Conservation (phyloP, 2,329 filamentous ascomycete species). For the Colletotrichum chlorophyti region DNA sequence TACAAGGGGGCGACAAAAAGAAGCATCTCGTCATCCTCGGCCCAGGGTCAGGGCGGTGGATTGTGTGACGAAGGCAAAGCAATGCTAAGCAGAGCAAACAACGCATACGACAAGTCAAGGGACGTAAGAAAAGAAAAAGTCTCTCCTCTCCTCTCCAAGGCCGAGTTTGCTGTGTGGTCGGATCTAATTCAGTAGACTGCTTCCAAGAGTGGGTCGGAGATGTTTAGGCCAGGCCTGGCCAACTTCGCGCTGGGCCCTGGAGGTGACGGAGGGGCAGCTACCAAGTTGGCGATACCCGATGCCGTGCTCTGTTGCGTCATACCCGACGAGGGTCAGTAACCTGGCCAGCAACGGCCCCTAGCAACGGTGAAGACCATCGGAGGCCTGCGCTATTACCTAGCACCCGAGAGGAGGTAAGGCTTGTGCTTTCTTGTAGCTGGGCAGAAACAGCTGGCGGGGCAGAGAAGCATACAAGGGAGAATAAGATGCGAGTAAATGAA, state of each 20-base stretch:
- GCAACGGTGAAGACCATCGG: too few relatives aligned
- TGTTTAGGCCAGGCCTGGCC: background rate
- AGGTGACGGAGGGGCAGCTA: background rate
- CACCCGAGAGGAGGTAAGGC: too few relatives aligned
- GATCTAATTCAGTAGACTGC: background rate
- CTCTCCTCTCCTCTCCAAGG: too few relatives aligned
- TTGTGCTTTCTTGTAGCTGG: too few relatives aligned
- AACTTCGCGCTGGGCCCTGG: background rate
- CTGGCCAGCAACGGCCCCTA: too few relatives aligned
- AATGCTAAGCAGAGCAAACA: background rate
- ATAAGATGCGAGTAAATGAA: background rate
- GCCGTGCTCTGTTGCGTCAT: conserved; percentile 28
- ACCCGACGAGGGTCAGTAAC: conserved; percentile 7
- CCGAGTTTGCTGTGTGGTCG: too few relatives aligned
- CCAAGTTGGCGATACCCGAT: conserved; percentile 24
- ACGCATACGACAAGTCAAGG: background rate
- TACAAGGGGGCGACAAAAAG: background rate
- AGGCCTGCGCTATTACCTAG: too few relatives aligned
- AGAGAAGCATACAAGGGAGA: background rate
- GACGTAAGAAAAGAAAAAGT: too few relatives aligned
- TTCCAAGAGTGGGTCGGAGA: too few relatives aligned
- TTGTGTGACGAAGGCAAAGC: background rate
- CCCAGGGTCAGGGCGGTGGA: background rate
- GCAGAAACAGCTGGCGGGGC: background rate
- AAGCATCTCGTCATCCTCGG: conserved; percentile 20